Conservation (phyloP, 108 stramenopile genomes). For the Mediolabrus comicus region DNA sequence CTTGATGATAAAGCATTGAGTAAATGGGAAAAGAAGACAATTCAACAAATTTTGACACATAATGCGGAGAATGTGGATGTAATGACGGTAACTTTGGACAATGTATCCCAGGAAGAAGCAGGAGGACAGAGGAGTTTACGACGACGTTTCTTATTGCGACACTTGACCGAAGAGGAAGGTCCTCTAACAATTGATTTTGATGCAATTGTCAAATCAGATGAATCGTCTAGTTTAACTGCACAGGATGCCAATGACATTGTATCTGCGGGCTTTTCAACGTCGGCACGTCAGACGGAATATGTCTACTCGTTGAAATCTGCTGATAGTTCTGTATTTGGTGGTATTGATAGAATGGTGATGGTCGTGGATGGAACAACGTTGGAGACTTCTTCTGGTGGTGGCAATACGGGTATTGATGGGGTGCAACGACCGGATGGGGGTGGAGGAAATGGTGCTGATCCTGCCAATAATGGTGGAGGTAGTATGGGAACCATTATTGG, state of each 20-base stretch:
- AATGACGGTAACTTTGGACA: background rate
- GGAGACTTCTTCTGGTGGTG: too few species aligned
- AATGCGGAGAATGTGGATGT: background rate
- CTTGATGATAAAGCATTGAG: background rate
- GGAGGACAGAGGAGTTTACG: too few species aligned
- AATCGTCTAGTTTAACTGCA: background rate
- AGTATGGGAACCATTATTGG: conserved; percentile 19
- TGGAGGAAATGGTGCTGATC: background rate
- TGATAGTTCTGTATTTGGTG: conserved; percentile 10
- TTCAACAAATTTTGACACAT: background rate
- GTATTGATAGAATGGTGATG: conserved; percentile 4
- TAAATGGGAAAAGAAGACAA: background rate
- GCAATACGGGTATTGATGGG: background rate
- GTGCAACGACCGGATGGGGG: background rate
- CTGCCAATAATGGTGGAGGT: background rate
- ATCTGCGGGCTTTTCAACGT: conserved; percentile 9
- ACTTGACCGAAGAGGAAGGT: background rate
- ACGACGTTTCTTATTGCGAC: too few species aligned
- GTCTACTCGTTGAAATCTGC: conserved; percentile 14
- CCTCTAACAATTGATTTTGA: background rate
- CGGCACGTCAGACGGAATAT: conserved; percentile 14
- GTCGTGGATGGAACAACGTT: conserved; percentile 20
- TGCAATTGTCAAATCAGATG: background rate
- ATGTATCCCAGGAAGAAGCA: background rate
- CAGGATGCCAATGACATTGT: conserved; percentile 15